Base-by-base conservation (phyloP, 129 eudicot species). In the Tagetes erecta region DNA sequence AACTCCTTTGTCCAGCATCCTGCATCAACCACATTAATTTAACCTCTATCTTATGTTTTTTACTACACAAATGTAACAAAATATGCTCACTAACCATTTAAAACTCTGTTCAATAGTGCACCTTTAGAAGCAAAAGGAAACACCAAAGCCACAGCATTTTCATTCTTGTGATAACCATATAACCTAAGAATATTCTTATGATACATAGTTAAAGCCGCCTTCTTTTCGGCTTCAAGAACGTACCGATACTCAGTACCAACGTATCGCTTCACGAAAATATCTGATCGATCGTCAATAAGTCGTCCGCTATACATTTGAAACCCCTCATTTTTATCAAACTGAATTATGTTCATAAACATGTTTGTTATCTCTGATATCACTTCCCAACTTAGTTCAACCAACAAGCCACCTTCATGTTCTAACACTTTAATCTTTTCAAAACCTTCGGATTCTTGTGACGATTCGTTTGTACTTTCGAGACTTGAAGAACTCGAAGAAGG, bases 121-220 rank as follows among this genome's bases (percentile, higher is more conserved):
- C 80, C 84, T 67, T 46, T 38, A 2, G 50, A 66, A 14, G 72
- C 3, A 59, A 36, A 79, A 62, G 86, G 86, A 49, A 79, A 85
- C 13, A 80, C 86, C 67, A 85, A 71, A 10, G 82, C 81, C 70
- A 80, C 53, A 1, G 80, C 84, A 72, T 49, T 73, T 70, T 77
- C 84, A 37, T 80, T 85, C 44, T 68, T 71, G 60, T 85, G 86
- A 40, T 75, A 85, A 14, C 82, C 89, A 72, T 79, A 20, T 37
- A 85, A 63, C 42, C 89, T 31, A 47, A 85, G 45, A 59, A 85
- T 82, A 72, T 85, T 82, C 7, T 82, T 85, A 64, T 85, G 89
- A 60, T 57, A 80, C 89, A 85, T 79, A 63, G 80, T 75, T 4
- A 77, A 58, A 53, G 86, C 86, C 49, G 86, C 83, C 63, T 41